These are phyloP conservation scores for Trichoderma pleuroti DNA, from an alignment of 2,329 filamentous ascomycete species.

Conservation along the genomic window DNA sequence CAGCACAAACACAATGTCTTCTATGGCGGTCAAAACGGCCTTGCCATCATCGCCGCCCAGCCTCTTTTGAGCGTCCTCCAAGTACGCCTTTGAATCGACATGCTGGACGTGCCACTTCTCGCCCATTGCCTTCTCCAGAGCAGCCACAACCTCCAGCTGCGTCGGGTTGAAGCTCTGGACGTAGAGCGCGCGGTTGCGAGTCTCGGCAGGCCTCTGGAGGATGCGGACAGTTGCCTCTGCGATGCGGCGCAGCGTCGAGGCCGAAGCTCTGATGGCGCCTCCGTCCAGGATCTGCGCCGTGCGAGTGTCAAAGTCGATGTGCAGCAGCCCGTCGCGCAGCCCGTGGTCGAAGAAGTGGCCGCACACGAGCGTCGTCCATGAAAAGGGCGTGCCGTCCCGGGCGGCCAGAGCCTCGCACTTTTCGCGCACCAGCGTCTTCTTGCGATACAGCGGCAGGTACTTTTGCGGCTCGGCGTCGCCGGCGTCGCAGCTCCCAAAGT, in stretches of 20 bases:
- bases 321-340: constrained; percentile 33
- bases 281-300: constrained; percentile 48
- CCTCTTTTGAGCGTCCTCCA: constrained; percentile 36
- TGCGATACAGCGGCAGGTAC: constrained; percentile 34
- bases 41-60: constrained; percentile 37
- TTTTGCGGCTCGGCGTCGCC: constrained; percentile 34
- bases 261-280: constrained; percentile 46
- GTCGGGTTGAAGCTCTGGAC: constrained; percentile 46
- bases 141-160: constrained; percentile 45
- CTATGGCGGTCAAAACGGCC: constrained; percentile 31
- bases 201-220: constrained; percentile 47
- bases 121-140: constrained; percentile 49
- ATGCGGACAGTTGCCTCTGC: constrained; percentile 49
- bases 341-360: constrained; percentile 49
- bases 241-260: constrained; percentile 48
- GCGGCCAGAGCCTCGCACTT: constrained; percentile 32
- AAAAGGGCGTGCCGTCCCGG: constrained; percentile 32
- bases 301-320: constrained; percentile 44
- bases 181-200: constrained; percentile 48
- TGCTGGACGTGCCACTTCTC: constrained; percentile 35
- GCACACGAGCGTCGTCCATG: constrained; percentile 48
- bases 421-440: constrained; percentile 33
- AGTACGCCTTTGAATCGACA: constrained; percentile 38
- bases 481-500: constrained; percentile 47
- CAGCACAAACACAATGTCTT: constrained; percentile 49